Evolutionary conservation across 1,284 basidiomycete genomes (phyloP), one percentile per base, ranked within the genome.

Genomic region (Xerocomus minutiporus): DNA sequence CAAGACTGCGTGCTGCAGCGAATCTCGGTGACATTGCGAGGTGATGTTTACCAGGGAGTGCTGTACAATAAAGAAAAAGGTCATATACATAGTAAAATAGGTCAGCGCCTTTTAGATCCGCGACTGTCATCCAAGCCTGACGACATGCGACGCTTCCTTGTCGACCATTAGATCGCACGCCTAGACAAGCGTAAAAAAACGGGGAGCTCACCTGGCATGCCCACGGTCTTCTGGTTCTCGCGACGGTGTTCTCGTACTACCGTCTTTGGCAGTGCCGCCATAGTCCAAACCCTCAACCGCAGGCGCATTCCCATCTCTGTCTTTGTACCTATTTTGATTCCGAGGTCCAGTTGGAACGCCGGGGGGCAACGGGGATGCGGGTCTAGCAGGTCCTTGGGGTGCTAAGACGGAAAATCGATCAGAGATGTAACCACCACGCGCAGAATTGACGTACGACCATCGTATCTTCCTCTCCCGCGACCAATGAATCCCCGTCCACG

Each of bases 271-370:
- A 64, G 54, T 74, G 6, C 86, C 87, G 6, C 88, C 88, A 59
- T 91, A 92, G 64, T 92, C 90, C 63, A 92, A 70, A n/a, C 88
- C 88, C 60, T 91, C 88, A 8, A 88, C 85, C 38, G 86, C 86
- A 53, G 85, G 83, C 1, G 84, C 85, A 62, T 87, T 88, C 12
- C 81, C 82, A 62, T 90, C 87, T 35, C 89, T 79, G 67, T 92
- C 89, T 71, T 91, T 91, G 73, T 92, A 91, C 66, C 89, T 89
- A 66, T 89, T 90, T 65, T 88, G 85, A 66, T 90, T 91, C 42
- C 89, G 77, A 9, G 89, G 89, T 2, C 90, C 90, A 0, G 89
- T 92, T 0, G 89, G 89, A 23, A 92, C 88, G 57, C 83, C 83
- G 15, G 89, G 87, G 4, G 89, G 89, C 1, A 91, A 76, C 26